Conservation (phyloP, 2,329 filamentous ascomycete genomes). For the Sporothrix euskadiensis region DNA sequence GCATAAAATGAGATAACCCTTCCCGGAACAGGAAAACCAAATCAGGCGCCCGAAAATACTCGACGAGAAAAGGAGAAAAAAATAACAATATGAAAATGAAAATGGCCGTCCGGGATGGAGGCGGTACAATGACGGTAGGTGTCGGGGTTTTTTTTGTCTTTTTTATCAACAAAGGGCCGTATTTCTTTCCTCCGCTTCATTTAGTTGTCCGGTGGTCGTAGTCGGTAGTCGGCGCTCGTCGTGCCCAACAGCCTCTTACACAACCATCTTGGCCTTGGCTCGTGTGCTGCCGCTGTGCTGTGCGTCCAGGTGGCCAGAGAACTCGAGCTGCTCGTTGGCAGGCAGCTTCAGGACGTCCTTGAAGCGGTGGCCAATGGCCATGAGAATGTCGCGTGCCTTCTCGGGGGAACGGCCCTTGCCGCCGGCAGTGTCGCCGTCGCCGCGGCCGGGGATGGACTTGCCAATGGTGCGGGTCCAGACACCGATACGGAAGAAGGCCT, state of each 20-base stretch:
- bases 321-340: conserved; percentile 78
- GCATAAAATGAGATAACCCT: conserved; percentile 9
- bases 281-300: conserved; percentile 91
- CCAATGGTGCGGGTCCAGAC: conserved; percentile 96
- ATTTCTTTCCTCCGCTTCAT: neutral
- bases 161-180: neutral
- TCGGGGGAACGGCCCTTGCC: conserved; percentile 76
- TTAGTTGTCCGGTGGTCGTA: neutral
- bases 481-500: conserved; percentile 96
- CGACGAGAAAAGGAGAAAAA: neutral
- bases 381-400: conserved; percentile 81
- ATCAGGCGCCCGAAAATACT: conserved; percentile 7
- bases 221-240: neutral
- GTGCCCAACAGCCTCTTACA: conserved; percentile 52
- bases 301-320: conserved; percentile 93
- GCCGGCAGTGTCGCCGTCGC: conserved; percentile 69
- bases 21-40: conserved; percentile 5
- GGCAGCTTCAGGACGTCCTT: conserved; percentile 87
- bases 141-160: neutral
- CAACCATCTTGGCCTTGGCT: conserved; percentile 90
- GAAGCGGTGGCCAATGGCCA: conserved; percentile 84
- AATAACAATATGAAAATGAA: neutral
- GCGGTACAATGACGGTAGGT: neutral
- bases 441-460: conserved; percentile 75
- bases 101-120: neutral